A percentile compares a stretch with the other conserved stretches of the same genome.
Conservation (phyloP, 306 rosid species). For the Pyrus betulifolia region DNA sequence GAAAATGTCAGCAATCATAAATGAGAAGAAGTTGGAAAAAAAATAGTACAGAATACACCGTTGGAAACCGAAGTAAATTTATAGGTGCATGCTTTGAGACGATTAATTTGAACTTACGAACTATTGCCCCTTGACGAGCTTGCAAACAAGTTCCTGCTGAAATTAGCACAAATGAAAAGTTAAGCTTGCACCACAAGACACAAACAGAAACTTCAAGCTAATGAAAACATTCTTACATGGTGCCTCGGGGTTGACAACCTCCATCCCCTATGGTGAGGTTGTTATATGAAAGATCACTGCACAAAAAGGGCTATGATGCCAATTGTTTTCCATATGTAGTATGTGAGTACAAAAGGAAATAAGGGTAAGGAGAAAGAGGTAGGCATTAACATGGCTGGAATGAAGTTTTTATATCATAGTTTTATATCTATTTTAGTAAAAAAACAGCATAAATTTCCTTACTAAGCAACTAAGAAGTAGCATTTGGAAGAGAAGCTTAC, state of each 20-base stretch:
- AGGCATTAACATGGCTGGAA: too few relatives aligned
- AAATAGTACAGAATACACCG: not conserved
- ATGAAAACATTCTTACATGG: conserved; percentile 36
- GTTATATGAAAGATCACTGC: conserved; percentile 55
- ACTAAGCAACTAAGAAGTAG: not conserved
- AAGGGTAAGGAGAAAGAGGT: too few relatives aligned
- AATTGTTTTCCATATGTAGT: not conserved
- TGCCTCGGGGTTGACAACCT: conserved; percentile 26
- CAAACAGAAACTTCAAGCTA: not conserved
- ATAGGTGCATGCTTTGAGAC: too few relatives aligned
- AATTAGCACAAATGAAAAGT: not conserved
- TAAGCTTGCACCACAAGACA: not conserved
- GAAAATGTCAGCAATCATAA: conserved; percentile 16
- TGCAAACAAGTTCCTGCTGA: conserved; percentile 51
- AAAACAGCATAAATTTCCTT: not conserved
- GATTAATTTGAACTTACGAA: conserved; percentile 42
- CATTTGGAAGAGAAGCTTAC: conserved; percentile 36
- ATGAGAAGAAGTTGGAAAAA: not conserved
- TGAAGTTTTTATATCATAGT: not conserved
- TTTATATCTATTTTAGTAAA: too few relatives aligned
- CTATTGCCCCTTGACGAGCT: conserved; percentile 29
- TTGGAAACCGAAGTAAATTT: not conserved
- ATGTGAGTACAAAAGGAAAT: not conserved
- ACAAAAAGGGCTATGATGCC: not conserved
- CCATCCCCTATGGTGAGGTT: conserved; percentile 28